phyloP scores from a whole-genome alignment of 164 flowering plant genomes.

The Buxus sempervirens region DNA sequence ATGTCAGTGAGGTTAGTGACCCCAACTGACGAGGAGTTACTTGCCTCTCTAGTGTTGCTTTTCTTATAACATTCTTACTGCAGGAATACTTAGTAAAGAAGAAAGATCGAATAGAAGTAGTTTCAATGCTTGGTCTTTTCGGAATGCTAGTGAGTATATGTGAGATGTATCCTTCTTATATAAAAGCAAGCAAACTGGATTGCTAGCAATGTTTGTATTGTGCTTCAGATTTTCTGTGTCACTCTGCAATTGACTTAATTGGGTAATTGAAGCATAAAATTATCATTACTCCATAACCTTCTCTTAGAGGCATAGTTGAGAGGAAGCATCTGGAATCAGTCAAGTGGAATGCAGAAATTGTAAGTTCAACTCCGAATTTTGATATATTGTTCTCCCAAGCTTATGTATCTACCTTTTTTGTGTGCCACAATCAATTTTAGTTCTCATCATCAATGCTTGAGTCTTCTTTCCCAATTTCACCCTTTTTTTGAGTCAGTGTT shows the following conservation, averaged over 20 bases:
- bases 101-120: constrained; percentile 65
- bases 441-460: not conserved
- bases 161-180: constrained; percentile 73
- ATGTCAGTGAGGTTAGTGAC: constrained; percentile 63
- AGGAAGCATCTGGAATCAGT: constrained; percentile 43
- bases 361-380: constrained; percentile 27
- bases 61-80: constrained; percentile 10
- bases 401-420: not conserved
- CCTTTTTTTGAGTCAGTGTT: too few species aligned
- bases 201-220: too few species aligned
- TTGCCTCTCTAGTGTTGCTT: not conserved
- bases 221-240: not conserved
- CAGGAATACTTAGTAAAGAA: constrained; percentile 85
- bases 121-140: constrained; percentile 65
- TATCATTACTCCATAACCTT: constrained; percentile 30
- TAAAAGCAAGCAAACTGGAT: not conserved
- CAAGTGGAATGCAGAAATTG: constrained; percentile 58
- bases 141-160: constrained; percentile 53
- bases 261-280: not conserved
- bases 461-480: not conserved
- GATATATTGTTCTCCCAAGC: too few species aligned
- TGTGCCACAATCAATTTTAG: not conserved
- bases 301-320: constrained; percentile 48
- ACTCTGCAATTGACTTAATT: not conserved
- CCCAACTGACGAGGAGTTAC: not conserved